Base-by-base conservation (phyloP, 352 stramenopile species). In the Globisporangium splendens region DNA sequence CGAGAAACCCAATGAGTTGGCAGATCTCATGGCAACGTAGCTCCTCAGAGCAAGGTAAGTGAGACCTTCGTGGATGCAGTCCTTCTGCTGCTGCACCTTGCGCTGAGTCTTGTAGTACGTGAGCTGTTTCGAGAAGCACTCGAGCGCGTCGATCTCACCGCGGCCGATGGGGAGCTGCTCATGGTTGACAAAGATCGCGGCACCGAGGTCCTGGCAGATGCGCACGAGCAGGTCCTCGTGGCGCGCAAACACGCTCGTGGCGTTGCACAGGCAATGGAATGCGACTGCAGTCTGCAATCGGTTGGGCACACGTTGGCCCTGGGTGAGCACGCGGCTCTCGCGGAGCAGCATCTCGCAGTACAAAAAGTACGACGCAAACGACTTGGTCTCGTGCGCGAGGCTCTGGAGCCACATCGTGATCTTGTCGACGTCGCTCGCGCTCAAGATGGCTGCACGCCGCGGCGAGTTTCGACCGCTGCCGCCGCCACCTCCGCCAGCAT, bases 291-390 rank as follows among this genome's bases (percentile, higher is more conserved):
- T 90, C 55, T 88, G 78, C 22, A 92, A 61, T 0, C 80, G 76
- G 47, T 92, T 92, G 1, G 83, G 83, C 33, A 63, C 72, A 0
- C 74, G 61, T 55, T 92, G 90, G 28, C 80, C 83, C 22, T 73
- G 69, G n/a, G 77, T 68, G 17, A 92, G 54, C 22, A 82, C 72
- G 28, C 68, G 66, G 43, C 74, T 85, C 52, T 92, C 80, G 35
- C 65, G 76, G 51, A 92, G 88, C 10, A 90, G 65, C 66, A 83
- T 86, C 51, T 92, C 76, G 46, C 79, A 89, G 51, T 89, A 90
- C 31, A 90, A 64, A 44, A 76, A 79, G 53, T 86, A 92, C 22
- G 83, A 92, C 46, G 72, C 72, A 57, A 79, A 92, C 38, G 62
- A 61, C 1, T 52, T 47, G 13, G 50, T 46, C 55, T 90, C 79